Conservation (phyloP, 1,139 yeast species). For the Geotrichum aggregatum region DNA sequence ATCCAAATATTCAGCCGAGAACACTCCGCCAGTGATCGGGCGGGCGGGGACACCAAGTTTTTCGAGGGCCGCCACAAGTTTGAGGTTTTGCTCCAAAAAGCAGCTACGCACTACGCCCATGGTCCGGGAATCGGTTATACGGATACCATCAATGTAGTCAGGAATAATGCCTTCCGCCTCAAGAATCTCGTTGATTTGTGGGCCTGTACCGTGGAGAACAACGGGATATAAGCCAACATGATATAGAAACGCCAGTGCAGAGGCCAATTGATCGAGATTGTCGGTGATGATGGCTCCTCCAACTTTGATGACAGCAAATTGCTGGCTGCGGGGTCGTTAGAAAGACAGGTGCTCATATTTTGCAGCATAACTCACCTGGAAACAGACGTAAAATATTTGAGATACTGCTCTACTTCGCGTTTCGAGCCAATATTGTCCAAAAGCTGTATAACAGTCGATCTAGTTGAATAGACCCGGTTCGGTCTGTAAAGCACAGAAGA, state of each 20-base stretch:
- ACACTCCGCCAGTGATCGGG: slow-evolving; percentile 96
- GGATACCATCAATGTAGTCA: slow-evolving; percentile 89
- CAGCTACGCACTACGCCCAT: slow-evolving; percentile 95
- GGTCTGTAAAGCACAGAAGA: not conserved
- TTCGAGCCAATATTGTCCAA: slow-evolving; percentile 94
- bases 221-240: slow-evolving; percentile 96
- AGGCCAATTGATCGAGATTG: slow-evolving; percentile 88
- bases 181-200: slow-evolving; percentile 89
- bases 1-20: slow-evolving; percentile 86
- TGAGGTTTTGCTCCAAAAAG: slow-evolving; percentile 89
- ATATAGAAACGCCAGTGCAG: slow-evolving; percentile 88
- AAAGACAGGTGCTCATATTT: too few relatives aligned
- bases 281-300: slow-evolving; percentile 98
- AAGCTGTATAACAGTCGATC: slow-evolving; percentile 91
- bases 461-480: slow-evolving; percentile 49
- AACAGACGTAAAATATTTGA: slow-evolving; percentile 92
- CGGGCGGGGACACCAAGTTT: slow-evolving; percentile 95
- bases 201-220: slow-evolving; percentile 96
- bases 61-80: slow-evolving; percentile 91
- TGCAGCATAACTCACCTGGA: slow-evolving; percentile 32
- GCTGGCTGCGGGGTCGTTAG: slow-evolving; percentile 63
- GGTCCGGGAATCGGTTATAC: slow-evolving; percentile 90
- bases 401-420: slow-evolving; percentile 94
- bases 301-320: slow-evolving; percentile 95
- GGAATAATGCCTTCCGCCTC: slow-evolving; percentile 96